phyloP scores from a whole-genome alignment of 768 basidiomycete genomes.

The Kwoniella sp. region DNA sequence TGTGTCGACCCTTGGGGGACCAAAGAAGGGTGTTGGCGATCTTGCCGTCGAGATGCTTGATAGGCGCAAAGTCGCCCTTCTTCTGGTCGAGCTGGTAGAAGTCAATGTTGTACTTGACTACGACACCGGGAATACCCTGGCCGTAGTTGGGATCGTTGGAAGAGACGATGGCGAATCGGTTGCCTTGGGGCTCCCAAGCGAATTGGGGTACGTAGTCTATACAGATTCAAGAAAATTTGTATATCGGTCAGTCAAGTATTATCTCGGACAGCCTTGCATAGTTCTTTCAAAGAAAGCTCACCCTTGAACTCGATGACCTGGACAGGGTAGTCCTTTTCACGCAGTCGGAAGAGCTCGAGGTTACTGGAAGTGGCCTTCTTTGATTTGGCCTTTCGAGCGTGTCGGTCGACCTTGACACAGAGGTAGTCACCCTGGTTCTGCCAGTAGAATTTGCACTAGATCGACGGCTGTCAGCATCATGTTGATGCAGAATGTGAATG shows the following conservation, averaged over 20 bases:
- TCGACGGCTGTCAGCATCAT: not conserved
- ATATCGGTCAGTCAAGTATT: conserved; percentile 2
- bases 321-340: conserved; percentile 96
- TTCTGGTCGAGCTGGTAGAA: conserved; percentile 90
- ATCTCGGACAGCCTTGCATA: not conserved
- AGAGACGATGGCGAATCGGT: conserved; percentile 92
- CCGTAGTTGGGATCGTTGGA: conserved; percentile 91
- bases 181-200: conserved; percentile 98
- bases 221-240: not conserved
- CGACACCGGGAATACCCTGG: conserved; percentile 82
- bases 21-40: conserved; percentile 93
- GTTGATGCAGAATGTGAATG: too few relatives aligned
- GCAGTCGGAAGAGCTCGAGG: conserved; percentile 92
- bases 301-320: conserved; percentile 98
- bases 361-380: conserved; percentile 99
- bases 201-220: conserved; percentile 91
- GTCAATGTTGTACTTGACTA: conserved; percentile 93
- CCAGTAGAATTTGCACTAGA: conserved; percentile 94
- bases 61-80: conserved; percentile 91
- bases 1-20: conserved; percentile 94
- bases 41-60: conserved; percentile 76
- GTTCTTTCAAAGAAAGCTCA: conserved; percentile 49
- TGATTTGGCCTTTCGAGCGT: conserved; percentile 75
- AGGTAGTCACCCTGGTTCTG: conserved; percentile 98
- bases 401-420: conserved; percentile 97